Evolutionary conservation across 2,329 filamentous ascomycete genomes (phyloP), one percentile per base, ranked within the genome.

Genomic region (Talaromyces sp.): DNA sequence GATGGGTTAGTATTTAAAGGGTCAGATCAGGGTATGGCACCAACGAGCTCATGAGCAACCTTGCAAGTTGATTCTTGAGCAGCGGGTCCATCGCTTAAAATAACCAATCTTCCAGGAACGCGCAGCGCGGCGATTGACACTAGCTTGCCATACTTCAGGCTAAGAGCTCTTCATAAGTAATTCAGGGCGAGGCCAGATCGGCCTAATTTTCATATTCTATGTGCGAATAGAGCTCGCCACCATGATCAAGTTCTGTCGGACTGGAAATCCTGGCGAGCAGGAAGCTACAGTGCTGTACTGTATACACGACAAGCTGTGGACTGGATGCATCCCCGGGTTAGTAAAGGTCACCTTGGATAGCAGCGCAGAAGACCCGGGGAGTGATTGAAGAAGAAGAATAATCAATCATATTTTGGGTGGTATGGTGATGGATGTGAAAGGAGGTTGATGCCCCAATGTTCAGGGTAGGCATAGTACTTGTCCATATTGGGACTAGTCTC

Each of bases 61-160:
- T 28, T 28, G 28, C 3, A 28, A 44, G 18, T 44, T 44, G 18
- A 18, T 23, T 23, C 42, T 4, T n/a, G 21, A 21, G 5, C 9
- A 21, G 40, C 18, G 42, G 42, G 42, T 44, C 42, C 52, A 39
- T 55, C 52, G 52, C 52, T 39, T 55, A 55, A 39, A 55, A 39
- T 35, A 55, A 37, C 52, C 52, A 1, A 18, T 21, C 52, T 35
- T 37, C 12, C 52, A 55, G 52, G 52, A 55, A 39, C 52, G 52
- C 44, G 23, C 52, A 11, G 52, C 7, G n/a, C 21, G 31, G 52
- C 31, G 33, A 12, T 44, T 48, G 44, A 21, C 21, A 48, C 44
- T 48, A 48, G 44, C 23, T 55, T 23, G 18, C 25, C 33, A 55
- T 16, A 55, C 21, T 37, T 55, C 5, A n/a, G 18, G 14, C n/a